Evolutionary conservation across 768 basidiomycete species (phyloP).

Genomic region (Megacollybia marginata): DNA sequence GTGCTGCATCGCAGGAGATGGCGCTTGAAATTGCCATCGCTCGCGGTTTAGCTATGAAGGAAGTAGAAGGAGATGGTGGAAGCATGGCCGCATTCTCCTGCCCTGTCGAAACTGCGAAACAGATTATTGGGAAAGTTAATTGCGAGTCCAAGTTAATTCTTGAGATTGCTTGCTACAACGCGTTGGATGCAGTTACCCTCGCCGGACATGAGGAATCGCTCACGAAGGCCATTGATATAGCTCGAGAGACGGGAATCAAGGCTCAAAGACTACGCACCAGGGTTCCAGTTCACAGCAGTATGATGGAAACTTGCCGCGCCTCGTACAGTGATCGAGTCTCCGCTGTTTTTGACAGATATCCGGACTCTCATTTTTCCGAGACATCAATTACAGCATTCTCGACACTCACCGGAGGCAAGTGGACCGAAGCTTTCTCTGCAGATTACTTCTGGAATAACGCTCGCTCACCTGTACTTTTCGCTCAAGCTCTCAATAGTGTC

Average conservation of each 20-base stretch:
- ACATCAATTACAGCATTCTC: conserved; percentile 25
- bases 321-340: conserved; percentile 19
- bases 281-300: conserved; percentile 29
- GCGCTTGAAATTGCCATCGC: conserved; percentile 36
- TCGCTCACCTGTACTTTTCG: conserved; percentile 30
- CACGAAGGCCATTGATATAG: conserved; percentile 22
- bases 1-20: conserved; percentile 30
- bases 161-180: conserved; percentile 36
- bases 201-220: conserved; percentile 22
- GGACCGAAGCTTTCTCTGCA: conserved; percentile 16
- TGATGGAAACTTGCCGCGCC: conserved; percentile 28
- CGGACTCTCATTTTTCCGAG: conserved; percentile 16
- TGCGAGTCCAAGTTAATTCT: conserved; percentile 11
- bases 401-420: conserved; percentile 21
- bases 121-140: conserved; percentile 13
- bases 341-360: conserved; percentile 24
- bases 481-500: conserved; percentile 20
- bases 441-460: conserved; percentile 36
- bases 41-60: conserved; percentile 28
- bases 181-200: conserved; percentile 23
- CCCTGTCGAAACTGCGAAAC: conserved; percentile 16
- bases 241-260: conserved; percentile 19
- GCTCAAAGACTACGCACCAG: conserved; percentile 29
- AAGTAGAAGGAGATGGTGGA: conserved; percentile 17
- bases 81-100: conserved; percentile 40